These are phyloP conservation scores for Soucietia sequanensis DNA, from an alignment of 805 yeast genomes.

Conservation along the genomic window DNA sequence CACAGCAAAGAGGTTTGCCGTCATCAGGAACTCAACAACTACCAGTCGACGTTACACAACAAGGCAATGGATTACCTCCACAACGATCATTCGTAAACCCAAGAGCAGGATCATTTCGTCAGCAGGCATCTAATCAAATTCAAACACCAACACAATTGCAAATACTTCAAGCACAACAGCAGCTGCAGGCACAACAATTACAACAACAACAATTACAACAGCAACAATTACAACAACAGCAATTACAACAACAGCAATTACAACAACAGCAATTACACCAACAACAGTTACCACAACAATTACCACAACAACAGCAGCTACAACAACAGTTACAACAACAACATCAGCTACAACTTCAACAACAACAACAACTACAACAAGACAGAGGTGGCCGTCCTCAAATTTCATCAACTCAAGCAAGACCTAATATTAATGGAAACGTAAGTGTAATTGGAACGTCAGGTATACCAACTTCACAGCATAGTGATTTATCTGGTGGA, in stretches of 20 bases:
- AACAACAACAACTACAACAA: conserved; percentile 8
- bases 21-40: conserved; percentile 1
- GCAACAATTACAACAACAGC: conserved; percentile 15
- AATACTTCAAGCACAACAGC: not conserved
- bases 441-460: not conserved
- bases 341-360: conserved; percentile 11
- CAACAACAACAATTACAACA: conserved; percentile 6
- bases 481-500: not conserved
- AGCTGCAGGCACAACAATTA: not conserved
- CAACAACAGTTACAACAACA: conserved; percentile 13
- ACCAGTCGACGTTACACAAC: conserved; percentile 5
- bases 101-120: conserved; percentile 4
- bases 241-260: conserved; percentile 6
- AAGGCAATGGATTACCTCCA: conserved; percentile 5
- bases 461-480: not conserved
- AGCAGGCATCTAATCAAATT: not conserved
- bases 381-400: conserved; percentile 7
- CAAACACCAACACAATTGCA: not conserved
- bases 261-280: conserved; percentile 7
- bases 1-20: too few species aligned
- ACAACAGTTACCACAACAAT: conserved; percentile 7
- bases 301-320: conserved; percentile 6
- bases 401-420: not conserved
- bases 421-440: not conserved
- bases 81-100: conserved; percentile 2